Evolutionary conservation across 768 basidiomycete species (phyloP).

Genomic region (Austroboletus festivus): DNA sequence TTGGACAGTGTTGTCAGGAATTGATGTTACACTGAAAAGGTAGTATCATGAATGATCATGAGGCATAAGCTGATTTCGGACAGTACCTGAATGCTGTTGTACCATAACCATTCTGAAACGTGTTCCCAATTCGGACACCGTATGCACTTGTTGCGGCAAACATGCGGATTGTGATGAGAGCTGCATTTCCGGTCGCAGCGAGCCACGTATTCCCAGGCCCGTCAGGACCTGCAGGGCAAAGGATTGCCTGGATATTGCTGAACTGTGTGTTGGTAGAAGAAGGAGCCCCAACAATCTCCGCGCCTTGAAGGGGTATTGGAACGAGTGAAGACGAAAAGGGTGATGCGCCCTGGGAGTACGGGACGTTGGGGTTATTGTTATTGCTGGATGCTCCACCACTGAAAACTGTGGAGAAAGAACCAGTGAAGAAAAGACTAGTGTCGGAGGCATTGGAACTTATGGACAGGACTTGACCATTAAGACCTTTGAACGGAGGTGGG

Average conservation of each 20-base stretch:
- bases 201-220: slow-evolving; percentile 86
- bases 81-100: slow-evolving; percentile 84
- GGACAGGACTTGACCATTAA: slow-evolving; percentile 66
- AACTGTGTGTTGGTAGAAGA: slow-evolving; percentile 60
- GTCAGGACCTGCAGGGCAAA: slow-evolving; percentile 85
- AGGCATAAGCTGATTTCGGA: not conserved
- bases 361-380: slow-evolving; percentile 81
- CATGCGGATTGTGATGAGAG: slow-evolving; percentile 74
- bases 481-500: slow-evolving; percentile 75
- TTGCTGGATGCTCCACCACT: slow-evolving; percentile 48
- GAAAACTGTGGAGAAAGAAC: slow-evolving; percentile 81
- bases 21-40: slow-evolving; percentile 67
- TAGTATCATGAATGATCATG: slow-evolving; percentile 3
- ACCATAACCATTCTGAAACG: slow-evolving; percentile 74
- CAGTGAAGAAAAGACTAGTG: slow-evolving; percentile 79
- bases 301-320: slow-evolving; percentile 64
- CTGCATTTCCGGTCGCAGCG: slow-evolving; percentile 63
- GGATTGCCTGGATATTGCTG: slow-evolving; percentile 60
- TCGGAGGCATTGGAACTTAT: slow-evolving; percentile 74
- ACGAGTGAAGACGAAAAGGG: slow-evolving; percentile 90
- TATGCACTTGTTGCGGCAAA: slow-evolving; percentile 69
- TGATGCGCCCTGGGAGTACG: slow-evolving; percentile 75
- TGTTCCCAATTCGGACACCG: slow-evolving; percentile 90
- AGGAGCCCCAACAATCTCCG: slow-evolving; percentile 57
- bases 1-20: slow-evolving; percentile 85